Evolutionary conservation across 78 protist species (phyloP).

Genomic region (Dictyostelium purpureum): DNA sequence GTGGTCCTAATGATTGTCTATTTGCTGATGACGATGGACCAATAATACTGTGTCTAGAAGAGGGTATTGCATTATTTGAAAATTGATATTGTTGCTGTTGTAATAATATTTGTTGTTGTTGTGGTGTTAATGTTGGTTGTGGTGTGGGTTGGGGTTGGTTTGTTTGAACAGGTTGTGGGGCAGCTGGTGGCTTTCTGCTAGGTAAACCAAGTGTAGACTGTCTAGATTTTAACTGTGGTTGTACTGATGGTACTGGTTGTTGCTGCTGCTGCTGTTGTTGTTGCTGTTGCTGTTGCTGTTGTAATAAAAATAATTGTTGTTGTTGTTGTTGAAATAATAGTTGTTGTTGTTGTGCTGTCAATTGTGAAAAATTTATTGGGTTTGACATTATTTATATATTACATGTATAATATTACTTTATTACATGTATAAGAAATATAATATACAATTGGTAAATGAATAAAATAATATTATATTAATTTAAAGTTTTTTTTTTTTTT

Average conservation of each 20-base stretch:
- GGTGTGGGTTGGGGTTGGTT: background rate
- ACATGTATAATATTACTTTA: too few relatives aligned
- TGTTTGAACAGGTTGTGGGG: background rate
- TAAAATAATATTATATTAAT: too few relatives aligned
- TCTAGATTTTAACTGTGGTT: background rate
- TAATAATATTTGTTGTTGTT: slow-evolving; percentile 4
- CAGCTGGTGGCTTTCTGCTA: background rate
- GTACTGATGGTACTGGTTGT: background rate
- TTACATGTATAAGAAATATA: too few relatives aligned
- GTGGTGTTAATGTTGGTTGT: background rate
- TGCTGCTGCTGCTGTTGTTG: background rate
- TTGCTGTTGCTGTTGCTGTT: background rate
- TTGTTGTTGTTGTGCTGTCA: background rate
- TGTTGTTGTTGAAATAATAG: background rate
- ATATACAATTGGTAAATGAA: too few relatives aligned
- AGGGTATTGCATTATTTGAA: background rate
- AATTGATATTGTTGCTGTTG: slow-evolving; percentile 4
- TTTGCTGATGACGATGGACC: background rate
- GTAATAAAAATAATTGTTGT: background rate
- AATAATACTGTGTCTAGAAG: background rate
- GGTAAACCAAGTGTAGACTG: background rate
- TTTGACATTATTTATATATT: background rate
- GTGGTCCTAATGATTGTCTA: background rate
- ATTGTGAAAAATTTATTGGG: background rate
- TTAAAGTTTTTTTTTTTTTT: background rate